Evolutionary conservation across 345 rosid genomes (phyloP).

Genomic region (Balakata baccata): DNA sequence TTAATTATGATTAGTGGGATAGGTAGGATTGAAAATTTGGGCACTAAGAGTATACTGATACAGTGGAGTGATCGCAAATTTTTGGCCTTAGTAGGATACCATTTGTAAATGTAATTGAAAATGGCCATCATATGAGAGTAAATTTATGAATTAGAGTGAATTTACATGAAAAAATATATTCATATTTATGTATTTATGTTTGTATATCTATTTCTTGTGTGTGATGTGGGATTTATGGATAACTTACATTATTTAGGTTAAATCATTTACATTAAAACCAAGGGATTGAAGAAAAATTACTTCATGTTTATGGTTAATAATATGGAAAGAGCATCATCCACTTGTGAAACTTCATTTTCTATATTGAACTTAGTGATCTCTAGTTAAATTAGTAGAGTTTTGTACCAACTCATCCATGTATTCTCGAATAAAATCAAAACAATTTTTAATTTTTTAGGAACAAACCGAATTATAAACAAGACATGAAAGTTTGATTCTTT

Average conservation of each 20-base stretch:
- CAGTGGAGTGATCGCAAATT: slow-evolving; percentile 22
- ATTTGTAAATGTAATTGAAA: neutral
- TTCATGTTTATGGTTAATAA: neutral
- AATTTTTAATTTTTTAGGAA: too few relatives aligned
- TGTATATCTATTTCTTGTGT: too few relatives aligned
- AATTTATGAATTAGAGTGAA: slow-evolving; percentile 4
- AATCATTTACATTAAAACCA: neutral
- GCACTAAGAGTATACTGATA: slow-evolving; percentile 1
- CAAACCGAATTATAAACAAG: too few relatives aligned
- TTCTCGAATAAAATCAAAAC: too few relatives aligned
- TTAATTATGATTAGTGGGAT: slow-evolving; percentile 26
- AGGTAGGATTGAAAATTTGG: neutral
- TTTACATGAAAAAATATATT: neutral
- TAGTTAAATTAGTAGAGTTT: too few relatives aligned
- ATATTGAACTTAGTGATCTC: too few relatives aligned
- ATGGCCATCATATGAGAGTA: slow-evolving; percentile 10
- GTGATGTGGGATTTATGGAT: too few relatives aligned
- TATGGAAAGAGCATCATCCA: neutral
- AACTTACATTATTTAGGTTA: too few relatives aligned
- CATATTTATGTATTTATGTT: neutral
- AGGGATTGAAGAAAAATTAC: neutral
- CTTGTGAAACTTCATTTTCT: neutral
- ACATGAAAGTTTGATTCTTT: too few relatives aligned
- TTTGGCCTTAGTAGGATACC: slow-evolving; percentile 5
- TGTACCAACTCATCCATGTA: too few relatives aligned